Evolutionary conservation across 495 filamentous ascomycete genomes (phyloP).

Genomic region (Podospora sp.): DNA sequence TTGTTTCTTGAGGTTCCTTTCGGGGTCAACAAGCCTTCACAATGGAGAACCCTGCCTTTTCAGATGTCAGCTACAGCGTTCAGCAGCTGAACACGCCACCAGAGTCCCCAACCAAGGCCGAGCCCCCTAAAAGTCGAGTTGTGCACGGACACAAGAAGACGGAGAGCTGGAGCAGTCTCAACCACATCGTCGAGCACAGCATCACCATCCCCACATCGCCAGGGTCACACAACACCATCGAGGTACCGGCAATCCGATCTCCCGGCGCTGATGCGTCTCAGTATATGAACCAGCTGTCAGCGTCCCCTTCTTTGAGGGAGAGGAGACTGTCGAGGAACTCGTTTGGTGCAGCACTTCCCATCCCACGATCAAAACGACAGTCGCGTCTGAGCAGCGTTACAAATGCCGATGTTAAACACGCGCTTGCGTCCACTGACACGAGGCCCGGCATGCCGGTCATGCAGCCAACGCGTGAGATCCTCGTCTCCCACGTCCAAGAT

Average conservation of each 20-base stretch:
- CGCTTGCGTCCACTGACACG: slow-evolving; percentile 36
- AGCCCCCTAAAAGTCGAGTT: slow-evolving; percentile 11
- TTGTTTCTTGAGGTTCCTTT: too few relatives aligned
- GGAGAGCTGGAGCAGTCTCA: slow-evolving; percentile 26
- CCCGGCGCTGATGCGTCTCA: slow-evolving; percentile 67
- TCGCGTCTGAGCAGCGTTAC: slow-evolving; percentile 64
- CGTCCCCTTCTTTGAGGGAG: slow-evolving; percentile 66
- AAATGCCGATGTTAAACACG: slow-evolving; percentile 43
- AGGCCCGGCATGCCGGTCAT: slow-evolving; percentile 52
- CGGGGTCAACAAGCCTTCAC: too few relatives aligned
- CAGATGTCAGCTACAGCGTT: slow-evolving; percentile 58
- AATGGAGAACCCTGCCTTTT: slow-evolving; percentile 60
- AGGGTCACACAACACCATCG: slow-evolving; percentile 54
- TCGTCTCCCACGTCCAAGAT: slow-evolving; percentile 74
- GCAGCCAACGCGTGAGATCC: slow-evolving; percentile 65
- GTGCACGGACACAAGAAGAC: slow-evolving; percentile 21
- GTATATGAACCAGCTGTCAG: slow-evolving; percentile 74
- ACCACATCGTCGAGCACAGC: slow-evolving; percentile 19
- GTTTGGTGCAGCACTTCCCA: slow-evolving; percentile 75
- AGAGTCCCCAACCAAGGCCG: slow-evolving; percentile 23
- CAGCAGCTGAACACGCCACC: slow-evolving; percentile 34
- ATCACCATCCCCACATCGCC: slow-evolving; percentile 29
- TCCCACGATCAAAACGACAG: slow-evolving; percentile 69
- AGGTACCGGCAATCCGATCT: slow-evolving; percentile 71
- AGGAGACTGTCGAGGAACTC: slow-evolving; percentile 75